Evolutionary conservation across 1,139 yeast genomes (phyloP).

Genomic region (Lodderomyces parapsilosis): DNA sequence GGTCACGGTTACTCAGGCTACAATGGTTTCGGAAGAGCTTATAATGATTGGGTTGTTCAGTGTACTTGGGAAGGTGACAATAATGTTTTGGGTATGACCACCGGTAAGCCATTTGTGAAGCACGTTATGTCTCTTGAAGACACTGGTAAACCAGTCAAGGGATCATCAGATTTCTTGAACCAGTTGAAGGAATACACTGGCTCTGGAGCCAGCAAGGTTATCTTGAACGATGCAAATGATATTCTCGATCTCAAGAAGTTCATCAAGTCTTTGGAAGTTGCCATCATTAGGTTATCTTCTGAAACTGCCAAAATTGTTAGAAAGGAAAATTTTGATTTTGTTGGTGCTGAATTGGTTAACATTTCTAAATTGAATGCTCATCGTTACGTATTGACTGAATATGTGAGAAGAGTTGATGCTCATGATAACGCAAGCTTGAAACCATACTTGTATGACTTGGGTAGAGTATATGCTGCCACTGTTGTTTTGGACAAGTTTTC

Average conservation of each 20-base stretch:
- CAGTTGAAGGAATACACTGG: conserved; percentile 31
- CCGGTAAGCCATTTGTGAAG: conserved; percentile 47
- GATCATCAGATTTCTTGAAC: conserved; percentile 40
- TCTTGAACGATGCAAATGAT: conserved; percentile 29
- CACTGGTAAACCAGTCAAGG: conserved; percentile 35
- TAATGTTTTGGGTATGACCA: conserved; percentile 46
- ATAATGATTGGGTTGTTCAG: conserved; percentile 50
- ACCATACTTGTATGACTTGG: conserved; percentile 27
- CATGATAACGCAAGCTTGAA: conserved; percentile 21
- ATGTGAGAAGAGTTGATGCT: conserved; percentile 24
- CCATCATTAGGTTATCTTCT: conserved; percentile 38
- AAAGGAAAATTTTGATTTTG: conserved; percentile 38
- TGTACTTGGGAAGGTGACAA: conserved; percentile 58
- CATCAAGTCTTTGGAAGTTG: conserved; percentile 41
- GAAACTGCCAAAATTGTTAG: conserved; percentile 31
- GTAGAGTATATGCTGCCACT: conserved; percentile 28
- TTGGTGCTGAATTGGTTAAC: conserved; percentile 58
- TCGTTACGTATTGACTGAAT: conserved; percentile 35
- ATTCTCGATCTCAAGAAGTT: conserved; percentile 32
- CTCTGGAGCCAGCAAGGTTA: conserved; percentile 20
- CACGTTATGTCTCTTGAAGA: conserved; percentile 29
- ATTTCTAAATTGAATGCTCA: conserved; percentile 56
- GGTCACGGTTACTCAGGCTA: conserved; percentile 52
- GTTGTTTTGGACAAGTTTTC: conserved; percentile 37
- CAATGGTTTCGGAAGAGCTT: conserved; percentile 48